phyloP scores from a whole-genome alignment of 208 protist species.

The Tritrichomonas musculus region DNA sequence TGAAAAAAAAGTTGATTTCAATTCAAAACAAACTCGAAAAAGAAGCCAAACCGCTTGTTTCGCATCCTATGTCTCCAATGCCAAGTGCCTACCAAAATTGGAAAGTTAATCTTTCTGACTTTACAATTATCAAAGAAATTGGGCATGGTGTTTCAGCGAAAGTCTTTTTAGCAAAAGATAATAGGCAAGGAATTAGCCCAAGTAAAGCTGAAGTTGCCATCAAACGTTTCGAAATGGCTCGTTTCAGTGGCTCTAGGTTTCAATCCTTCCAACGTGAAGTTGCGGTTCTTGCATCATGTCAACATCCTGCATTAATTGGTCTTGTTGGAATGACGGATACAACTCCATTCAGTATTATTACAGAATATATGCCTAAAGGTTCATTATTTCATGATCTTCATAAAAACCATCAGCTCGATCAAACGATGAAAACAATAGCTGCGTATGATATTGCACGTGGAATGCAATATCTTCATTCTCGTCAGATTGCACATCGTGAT shows the following conservation, averaged over 20 bases:
- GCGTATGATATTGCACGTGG: constrained; percentile 14
- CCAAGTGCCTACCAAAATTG: not conserved
- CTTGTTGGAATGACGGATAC: not conserved
- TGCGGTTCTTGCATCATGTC: not conserved
- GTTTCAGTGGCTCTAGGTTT: not conserved
- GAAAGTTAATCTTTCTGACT: not conserved
- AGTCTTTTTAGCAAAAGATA: not conserved
- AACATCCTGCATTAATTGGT: not conserved
- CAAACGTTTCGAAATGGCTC: not conserved
- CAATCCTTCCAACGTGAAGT: not conserved
- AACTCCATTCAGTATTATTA: constrained; percentile 27
- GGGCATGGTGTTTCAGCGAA: not conserved
- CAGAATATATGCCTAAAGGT: not conserved
- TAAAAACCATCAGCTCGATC: not conserved
- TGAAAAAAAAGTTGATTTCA: not conserved
- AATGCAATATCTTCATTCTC: not conserved
- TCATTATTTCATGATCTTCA: constrained; percentile 16
- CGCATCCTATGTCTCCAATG: not conserved
- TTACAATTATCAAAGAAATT: not conserved
- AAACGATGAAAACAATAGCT: not conserved
- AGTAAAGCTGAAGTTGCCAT: not conserved
- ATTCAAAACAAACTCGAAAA: not conserved
- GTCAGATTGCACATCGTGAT: not conserved
- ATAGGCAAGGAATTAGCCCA: not conserved
- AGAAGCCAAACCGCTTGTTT: not conserved